These are phyloP conservation scores for Aspergillus sp. DNA, from an alignment of 2,329 filamentous ascomycete species.

Conservation along the genomic window DNA sequence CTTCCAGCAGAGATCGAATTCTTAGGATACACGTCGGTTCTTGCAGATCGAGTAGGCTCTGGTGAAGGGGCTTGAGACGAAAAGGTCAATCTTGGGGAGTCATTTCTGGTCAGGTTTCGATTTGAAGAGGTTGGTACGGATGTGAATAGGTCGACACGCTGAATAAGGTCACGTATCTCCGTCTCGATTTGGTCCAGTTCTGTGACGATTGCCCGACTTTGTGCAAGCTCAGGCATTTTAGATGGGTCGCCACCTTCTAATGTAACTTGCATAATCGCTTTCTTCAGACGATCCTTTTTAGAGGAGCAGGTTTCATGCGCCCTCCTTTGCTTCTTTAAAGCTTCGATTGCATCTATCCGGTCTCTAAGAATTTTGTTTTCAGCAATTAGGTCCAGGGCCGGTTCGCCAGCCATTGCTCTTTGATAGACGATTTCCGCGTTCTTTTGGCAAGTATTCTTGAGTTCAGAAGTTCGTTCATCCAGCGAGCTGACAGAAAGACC, in stretches of 20 bases:
- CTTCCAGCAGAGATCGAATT: neutral
- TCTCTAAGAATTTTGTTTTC: slow-evolving; percentile 31
- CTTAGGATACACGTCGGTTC: neutral
- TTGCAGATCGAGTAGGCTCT: neutral
- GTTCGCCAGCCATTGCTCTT: slow-evolving; percentile 31
- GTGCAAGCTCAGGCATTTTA: slow-evolving; percentile 23
- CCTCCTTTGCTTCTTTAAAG: slow-evolving; percentile 23
- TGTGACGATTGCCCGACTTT: slow-evolving; percentile 27
- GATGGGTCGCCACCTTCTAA: slow-evolving; percentile 28
- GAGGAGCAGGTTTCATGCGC: slow-evolving; percentile 21
- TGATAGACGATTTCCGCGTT: slow-evolving; percentile 36
- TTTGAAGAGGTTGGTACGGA: too few species aligned
- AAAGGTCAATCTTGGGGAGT: neutral
- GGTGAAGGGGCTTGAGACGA: neutral
- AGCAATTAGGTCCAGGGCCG: slow-evolving; percentile 26
- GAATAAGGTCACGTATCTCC: slow-evolving; percentile 29
- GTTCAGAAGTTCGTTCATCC: slow-evolving; percentile 19
- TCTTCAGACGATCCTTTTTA: slow-evolving; percentile 30
- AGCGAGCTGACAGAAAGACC: slow-evolving; percentile 20
- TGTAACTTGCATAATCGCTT: slow-evolving; percentile 30
- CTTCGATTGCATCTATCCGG: slow-evolving; percentile 34
- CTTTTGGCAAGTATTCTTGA: slow-evolving; percentile 25
- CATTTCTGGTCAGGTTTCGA: neutral
- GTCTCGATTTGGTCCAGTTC: slow-evolving; percentile 30
- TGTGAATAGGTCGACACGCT: slow-evolving; percentile 12